Conservation (phyloP, 148 eudicot species). For the Gaultheria prostrata region DNA sequence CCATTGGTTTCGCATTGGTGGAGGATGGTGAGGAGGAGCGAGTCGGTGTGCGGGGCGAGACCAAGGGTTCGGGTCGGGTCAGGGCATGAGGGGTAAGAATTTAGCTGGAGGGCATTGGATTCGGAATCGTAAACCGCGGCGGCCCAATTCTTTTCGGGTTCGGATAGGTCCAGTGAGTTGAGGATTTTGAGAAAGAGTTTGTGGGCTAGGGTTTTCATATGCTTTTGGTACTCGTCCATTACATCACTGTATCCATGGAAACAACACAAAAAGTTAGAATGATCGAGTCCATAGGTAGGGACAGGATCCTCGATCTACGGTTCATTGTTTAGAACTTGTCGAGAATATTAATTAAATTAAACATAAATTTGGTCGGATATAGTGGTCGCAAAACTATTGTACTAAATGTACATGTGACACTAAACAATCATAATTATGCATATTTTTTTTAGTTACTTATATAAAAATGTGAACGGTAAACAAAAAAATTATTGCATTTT, state of each 20-base stretch:
- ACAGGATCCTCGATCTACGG: too few species aligned
- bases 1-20: conserved; percentile 52
- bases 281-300: too few species aligned
- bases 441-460: too few species aligned
- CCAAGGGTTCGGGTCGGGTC: conserved; percentile 58
- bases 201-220: conserved; percentile 44
- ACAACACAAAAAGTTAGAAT: neutral
- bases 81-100: conserved; percentile 71
- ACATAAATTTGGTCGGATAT: too few species aligned
- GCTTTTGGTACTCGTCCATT: conserved; percentile 48
- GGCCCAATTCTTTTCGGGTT: conserved; percentile 22
- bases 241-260: conserved; percentile 34
- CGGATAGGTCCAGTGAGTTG: conserved; percentile 35
- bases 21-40: conserved; percentile 61
- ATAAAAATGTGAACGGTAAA: too few species aligned
- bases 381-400: too few species aligned
- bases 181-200: conserved; percentile 38
- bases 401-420: too few species aligned
- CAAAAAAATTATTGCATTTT: too few species aligned
- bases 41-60: conserved; percentile 65
- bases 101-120: conserved; percentile 50
- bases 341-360: too few species aligned
- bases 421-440: too few species aligned
- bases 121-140: conserved; percentile 17
- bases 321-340: too few species aligned